Conservation (phyloP, 805 yeast genomes). For the Hyphopichia homilentoma region DNA sequence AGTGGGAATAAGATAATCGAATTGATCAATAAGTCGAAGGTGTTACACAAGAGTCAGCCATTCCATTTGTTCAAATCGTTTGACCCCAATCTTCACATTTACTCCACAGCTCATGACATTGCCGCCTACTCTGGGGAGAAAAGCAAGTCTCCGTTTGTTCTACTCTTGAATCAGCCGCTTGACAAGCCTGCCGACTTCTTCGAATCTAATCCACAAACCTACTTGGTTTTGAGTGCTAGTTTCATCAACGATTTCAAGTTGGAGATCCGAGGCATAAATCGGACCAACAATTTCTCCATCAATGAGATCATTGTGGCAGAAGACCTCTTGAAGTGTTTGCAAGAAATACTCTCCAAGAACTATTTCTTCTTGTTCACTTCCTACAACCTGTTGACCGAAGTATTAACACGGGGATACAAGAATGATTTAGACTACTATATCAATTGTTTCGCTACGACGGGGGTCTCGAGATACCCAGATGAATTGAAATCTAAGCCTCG, state of each 20-base stretch:
- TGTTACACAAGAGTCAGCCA: conserved; percentile 75
- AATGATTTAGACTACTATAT: conserved; percentile 13
- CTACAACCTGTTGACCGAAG: conserved; percentile 15
- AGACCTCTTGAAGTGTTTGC: conserved; percentile 17
- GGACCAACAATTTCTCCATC: conserved; percentile 11
- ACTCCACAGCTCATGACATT: conserved; percentile 68
- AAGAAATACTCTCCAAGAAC: conserved; percentile 17
- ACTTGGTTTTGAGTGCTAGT: conserved; percentile 47
- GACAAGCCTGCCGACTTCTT: conserved; percentile 29
- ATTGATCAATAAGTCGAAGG: conserved; percentile 61
- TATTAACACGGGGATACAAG: conserved; percentile 16
- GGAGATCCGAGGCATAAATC: conserved; percentile 14
- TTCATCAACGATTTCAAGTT: conserved; percentile 28
- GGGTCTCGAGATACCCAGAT: conserved; percentile 1
- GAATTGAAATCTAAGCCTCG: conserved; percentile 1
- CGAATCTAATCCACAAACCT: conserved; percentile 30
- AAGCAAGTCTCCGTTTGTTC: conserved; percentile 57
- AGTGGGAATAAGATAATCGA: conserved; percentile 45
- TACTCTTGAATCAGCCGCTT: conserved; percentile 60
- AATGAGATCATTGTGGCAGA: conserved; percentile 18
- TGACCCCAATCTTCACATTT: conserved; percentile 34
- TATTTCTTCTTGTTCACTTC: conserved; percentile 21
- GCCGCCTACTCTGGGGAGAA: conserved; percentile 49
- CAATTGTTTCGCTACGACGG: conserved; percentile 3
- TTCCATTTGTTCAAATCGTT: conserved; percentile 73